These are phyloP conservation scores for Medicago lupulina DNA, from an alignment of 306 rosid species.

Conservation along the genomic window DNA sequence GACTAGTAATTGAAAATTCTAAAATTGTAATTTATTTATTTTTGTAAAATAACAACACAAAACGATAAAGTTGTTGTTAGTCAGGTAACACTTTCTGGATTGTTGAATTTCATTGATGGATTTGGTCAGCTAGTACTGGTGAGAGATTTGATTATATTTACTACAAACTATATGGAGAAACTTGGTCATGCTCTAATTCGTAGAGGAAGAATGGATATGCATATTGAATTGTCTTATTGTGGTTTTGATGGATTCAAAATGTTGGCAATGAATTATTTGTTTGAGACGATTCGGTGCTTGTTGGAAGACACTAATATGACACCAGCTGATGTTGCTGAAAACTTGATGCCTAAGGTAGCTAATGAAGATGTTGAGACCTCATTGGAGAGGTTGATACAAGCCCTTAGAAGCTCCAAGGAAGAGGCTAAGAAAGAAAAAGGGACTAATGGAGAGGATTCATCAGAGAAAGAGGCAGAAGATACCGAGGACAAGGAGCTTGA, in stretches of 20 bases:
- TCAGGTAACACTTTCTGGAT: too few species aligned
- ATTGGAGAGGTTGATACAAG: neutral
- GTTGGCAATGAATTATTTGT: slow-evolving; percentile 60
- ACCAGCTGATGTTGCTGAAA: neutral
- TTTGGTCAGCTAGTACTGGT: neutral
- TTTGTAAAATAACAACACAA: too few species aligned
- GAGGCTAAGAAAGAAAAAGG: neutral
- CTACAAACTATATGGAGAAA: slow-evolving; percentile 66
- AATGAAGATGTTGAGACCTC: neutral
- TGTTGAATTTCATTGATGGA: too few species aligned
- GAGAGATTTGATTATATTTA: slow-evolving; percentile 42
- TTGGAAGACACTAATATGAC: neutral
- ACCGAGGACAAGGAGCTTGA: neutral
- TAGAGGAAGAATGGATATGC: slow-evolving; percentile 80
- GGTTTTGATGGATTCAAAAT: slow-evolving; percentile 70
- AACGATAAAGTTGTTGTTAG: too few species aligned
- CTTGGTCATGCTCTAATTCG: slow-evolving; percentile 71
- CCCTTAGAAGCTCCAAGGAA: neutral
- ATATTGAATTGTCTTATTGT: slow-evolving; percentile 67
- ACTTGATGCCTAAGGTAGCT: neutral
- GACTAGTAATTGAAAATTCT: too few species aligned
- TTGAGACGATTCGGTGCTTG: neutral
- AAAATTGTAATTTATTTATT: too few species aligned
- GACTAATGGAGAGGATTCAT: neutral
- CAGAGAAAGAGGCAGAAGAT: neutral